Evolutionary conservation across 768 basidiomycete genomes (phyloP).

Genomic region (Daedaleopsis nitida): DNA sequence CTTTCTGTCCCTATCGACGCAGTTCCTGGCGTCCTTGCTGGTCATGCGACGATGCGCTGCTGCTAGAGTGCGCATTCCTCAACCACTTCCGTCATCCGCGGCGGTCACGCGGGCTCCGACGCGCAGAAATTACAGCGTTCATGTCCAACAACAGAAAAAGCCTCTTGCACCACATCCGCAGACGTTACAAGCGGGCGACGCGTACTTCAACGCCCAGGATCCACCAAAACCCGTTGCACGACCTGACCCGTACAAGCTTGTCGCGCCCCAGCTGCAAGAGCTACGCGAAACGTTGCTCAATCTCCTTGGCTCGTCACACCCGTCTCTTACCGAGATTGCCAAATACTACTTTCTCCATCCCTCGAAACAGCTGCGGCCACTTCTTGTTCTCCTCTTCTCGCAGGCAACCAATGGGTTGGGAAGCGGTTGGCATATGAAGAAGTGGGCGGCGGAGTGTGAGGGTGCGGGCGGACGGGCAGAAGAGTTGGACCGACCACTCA

Average conservation of each 20-base stretch:
- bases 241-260: conserved; percentile 68
- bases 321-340: conserved; percentile 83
- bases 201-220: conserved; percentile 20
- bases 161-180: conserved; percentile 14
- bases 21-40: conserved; percentile 29
- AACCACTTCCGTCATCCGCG: conserved; percentile 10
- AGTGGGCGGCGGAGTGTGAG: conserved; percentile 62
- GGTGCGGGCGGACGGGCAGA: conserved; percentile 52
- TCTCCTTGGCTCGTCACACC: conserved; percentile 87
- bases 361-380: conserved; percentile 88
- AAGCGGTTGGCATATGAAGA: conserved; percentile 57
- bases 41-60: conserved; percentile 35
- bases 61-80: conserved; percentile 26
- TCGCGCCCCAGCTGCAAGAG: conserved; percentile 70
- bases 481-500: conserved; percentile 80
- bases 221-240: conserved; percentile 23
- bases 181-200: conserved; percentile 31
- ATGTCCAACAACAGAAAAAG: conserved; percentile 24
- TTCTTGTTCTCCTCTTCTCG: conserved; percentile 86
- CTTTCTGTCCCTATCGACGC: conserved; percentile 14
- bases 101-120: conserved; percentile 26
- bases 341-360: conserved; percentile 90
- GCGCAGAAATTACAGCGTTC: conserved; percentile 27
- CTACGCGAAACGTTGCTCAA: conserved; percentile 72
- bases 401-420: conserved; percentile 94